phyloP scores from a whole-genome alignment of 345 rosid genomes.

The Melaleuca alternifolia region DNA sequence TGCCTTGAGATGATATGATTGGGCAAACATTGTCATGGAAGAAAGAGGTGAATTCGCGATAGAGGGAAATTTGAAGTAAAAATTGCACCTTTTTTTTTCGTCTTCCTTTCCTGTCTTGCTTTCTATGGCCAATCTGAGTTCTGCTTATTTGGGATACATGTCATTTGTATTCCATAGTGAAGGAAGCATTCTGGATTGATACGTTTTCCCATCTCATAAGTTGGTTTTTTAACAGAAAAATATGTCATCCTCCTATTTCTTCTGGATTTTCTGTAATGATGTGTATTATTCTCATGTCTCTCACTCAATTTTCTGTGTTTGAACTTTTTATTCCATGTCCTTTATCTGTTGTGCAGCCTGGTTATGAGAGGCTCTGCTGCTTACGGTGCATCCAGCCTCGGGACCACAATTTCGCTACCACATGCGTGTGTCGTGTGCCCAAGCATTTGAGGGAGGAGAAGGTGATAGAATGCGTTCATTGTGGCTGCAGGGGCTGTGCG shows the following conservation, averaged over 20 bases:
- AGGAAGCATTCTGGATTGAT: not conserved
- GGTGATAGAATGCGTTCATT: constrained; percentile 72
- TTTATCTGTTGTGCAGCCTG: constrained; percentile 40
- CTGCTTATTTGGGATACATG: not conserved
- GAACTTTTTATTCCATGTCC: not conserved
- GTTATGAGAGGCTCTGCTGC: constrained; percentile 81
- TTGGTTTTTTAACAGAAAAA: not conserved
- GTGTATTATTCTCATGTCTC: not conserved
- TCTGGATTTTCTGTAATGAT: not conserved
- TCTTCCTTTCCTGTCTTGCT: not conserved
- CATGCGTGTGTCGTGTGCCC: constrained; percentile 78
- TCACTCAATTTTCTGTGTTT: not conserved
- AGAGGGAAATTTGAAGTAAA: not conserved
- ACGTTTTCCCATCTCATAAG: not conserved
- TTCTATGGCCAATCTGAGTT: not conserved
- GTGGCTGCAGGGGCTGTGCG: constrained; percentile 78
- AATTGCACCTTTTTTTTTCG: not conserved
- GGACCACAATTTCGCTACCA: constrained; percentile 79
- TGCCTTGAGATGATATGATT: not conserved
- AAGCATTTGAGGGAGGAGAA: constrained; percentile 78
- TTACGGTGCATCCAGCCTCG: constrained; percentile 75
- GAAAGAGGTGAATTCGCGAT: not conserved
- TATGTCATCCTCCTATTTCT: not conserved
- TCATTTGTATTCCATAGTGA: not conserved
- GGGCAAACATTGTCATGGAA: not conserved